These are phyloP conservation scores for Phytophthora quininea DNA, from an alignment of 352 stramenopile species.

Conservation along the genomic window DNA sequence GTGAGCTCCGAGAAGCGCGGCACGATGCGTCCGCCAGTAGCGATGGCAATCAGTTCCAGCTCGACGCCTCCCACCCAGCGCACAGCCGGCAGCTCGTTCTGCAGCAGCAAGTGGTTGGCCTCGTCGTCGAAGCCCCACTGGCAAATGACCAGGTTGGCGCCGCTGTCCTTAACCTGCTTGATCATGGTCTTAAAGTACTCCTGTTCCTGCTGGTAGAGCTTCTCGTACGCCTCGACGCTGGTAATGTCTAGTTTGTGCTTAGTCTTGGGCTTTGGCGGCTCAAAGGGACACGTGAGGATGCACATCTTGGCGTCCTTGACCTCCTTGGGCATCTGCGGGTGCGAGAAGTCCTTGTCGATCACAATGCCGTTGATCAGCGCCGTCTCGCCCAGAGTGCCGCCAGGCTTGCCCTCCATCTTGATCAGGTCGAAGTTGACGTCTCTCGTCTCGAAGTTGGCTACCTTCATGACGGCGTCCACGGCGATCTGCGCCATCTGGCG, in stretches of 20 bases:
- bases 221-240: slow-evolving; percentile 97
- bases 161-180: slow-evolving; percentile 98
- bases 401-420: slow-evolving; percentile 99
- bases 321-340: slow-evolving; percentile 98
- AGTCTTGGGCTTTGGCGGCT: slow-evolving; percentile 99
- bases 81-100: slow-evolving; percentile 97
- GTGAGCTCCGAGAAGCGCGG: slow-evolving; percentile 98
- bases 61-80: slow-evolving; percentile 99
- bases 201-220: slow-evolving; percentile 97
- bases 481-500: slow-evolving; percentile 99
- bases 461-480: slow-evolving; percentile 97
- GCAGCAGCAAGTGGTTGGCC: slow-evolving; percentile 98
- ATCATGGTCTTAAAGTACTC: slow-evolving; percentile 99
- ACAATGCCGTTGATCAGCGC: slow-evolving; percentile 98
- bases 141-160: slow-evolving; percentile 99
- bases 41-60: slow-evolving; percentile 99
- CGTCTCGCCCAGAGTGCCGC: slow-evolving; percentile 97
- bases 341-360: slow-evolving; percentile 99
- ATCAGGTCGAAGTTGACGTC: slow-evolving; percentile 99
- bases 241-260: slow-evolving; percentile 98
- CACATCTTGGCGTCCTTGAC: slow-evolving; percentile 98
- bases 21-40: slow-evolving; percentile 98
- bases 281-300: slow-evolving; percentile 99
- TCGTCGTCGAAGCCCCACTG: slow-evolving; percentile 99
- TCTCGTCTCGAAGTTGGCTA: slow-evolving; percentile 98